phyloP scores from a whole-genome alignment of 257 asterid genomes.

The Lycium ferocissimum region DNA sequence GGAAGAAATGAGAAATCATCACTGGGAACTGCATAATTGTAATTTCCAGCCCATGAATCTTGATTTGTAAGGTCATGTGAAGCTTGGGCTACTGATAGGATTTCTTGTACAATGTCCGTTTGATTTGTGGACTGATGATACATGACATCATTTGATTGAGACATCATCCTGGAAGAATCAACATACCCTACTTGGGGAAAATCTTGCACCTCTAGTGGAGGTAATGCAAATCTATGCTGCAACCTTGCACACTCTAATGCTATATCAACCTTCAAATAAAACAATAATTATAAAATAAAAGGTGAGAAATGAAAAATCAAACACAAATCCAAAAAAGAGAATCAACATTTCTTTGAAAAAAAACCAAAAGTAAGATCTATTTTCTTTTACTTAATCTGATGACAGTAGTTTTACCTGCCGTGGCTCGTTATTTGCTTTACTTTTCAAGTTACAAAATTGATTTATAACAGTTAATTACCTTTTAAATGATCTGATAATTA shows the following conservation, averaged over 20 bases:
- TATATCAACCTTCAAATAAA: too few species aligned
- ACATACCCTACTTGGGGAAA: slow-evolving; percentile 49
- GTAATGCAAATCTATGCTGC: slow-evolving; percentile 54
- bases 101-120: slow-evolving; percentile 72
- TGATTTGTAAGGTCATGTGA: slow-evolving; percentile 75
- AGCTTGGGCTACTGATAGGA: slow-evolving; percentile 83
- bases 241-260: too few species aligned
- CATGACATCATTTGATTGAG: not conserved
- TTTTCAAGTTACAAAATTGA: too few species aligned
- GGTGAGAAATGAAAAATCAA: not conserved
- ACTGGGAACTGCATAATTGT: slow-evolving; percentile 24
- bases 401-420: too few species aligned
- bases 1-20: slow-evolving; percentile 71
- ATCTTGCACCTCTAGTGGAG: slow-evolving; percentile 79
- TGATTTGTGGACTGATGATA: slow-evolving; percentile 48
- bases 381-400: too few species aligned
- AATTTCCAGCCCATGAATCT: slow-evolving; percentile 51
- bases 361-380: not conserved
- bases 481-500: too few species aligned
- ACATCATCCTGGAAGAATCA: too few species aligned
- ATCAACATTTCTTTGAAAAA: not conserved
- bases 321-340: not conserved
- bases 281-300: too few species aligned
- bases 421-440: too few species aligned
- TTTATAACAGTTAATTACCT: too few species aligned